Percentiles rank a stretch among this genome's conserved stretches.
Conservation (phyloP, 176 grass and related monocot genomes). For the Hordeum vulgare region MorexV3_pseudomolecules_assembly NC_058524.1:590495944-590496443, state of each 20-base stretch:
- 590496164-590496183: constrained; percentile 64
- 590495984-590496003: constrained; percentile 61
- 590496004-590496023: constrained; percentile 74
- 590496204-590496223: constrained; percentile 77
- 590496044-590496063: constrained; percentile 49
- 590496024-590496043: constrained; percentile 49
- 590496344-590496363: neutral
- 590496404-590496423: neutral
- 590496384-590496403: neutral
- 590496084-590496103: constrained; percentile 76
- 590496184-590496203: constrained; percentile 69
- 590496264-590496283: constrained; percentile 4
- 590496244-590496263: constrained; percentile 29
- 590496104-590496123: constrained; percentile 72
- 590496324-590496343: neutral
- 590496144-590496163: constrained; percentile 42
- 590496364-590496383: neutral
- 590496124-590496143: constrained; percentile 44
- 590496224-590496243: constrained; percentile 63
- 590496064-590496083: constrained; percentile 71
- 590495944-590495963: constrained; percentile 65
- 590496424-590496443: neutral
- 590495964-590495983: constrained; percentile 70
- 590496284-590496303: constrained; percentile 12
- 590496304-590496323: neutral